Evolutionary conservation across 2,329 filamentous ascomycete species (phyloP).

Genomic region (Colletotrichum lindemuthianum): DNA sequence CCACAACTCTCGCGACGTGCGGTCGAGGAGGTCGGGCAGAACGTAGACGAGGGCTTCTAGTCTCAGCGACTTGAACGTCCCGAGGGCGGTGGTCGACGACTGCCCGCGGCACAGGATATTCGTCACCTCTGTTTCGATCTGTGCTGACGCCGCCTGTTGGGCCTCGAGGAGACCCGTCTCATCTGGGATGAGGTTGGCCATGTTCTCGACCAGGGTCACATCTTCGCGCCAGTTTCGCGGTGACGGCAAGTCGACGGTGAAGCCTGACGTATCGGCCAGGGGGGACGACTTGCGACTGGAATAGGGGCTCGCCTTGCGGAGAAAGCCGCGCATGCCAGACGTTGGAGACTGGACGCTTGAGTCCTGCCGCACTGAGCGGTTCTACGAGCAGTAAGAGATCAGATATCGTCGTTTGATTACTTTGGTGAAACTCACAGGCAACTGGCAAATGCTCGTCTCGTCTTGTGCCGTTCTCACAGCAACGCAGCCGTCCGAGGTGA

Average conservation of each 20-base stretch:
- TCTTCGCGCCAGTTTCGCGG: background rate
- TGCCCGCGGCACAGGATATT: background rate
- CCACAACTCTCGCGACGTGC: background rate
- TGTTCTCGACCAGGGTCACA: background rate
- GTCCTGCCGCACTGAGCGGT: background rate
- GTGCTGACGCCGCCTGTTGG: background rate
- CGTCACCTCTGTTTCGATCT: background rate
- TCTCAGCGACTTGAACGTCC: background rate
- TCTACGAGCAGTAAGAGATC: background rate
- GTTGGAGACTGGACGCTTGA: background rate
- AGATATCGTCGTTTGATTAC: background rate
- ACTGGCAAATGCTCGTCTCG: conserved; percentile 1
- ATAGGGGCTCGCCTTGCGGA: background rate
- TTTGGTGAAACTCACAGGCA: background rate
- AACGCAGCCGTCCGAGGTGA: background rate
- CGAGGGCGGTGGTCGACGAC: background rate
- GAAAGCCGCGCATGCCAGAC: background rate
- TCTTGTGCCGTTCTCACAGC: background rate
- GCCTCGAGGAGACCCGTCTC: background rate
- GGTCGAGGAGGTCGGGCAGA: conserved; percentile 1
- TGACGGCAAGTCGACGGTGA: background rate
- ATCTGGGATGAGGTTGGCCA: background rate
- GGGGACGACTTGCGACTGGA: background rate
- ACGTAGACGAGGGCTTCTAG: conserved; percentile 6
- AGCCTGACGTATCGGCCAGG: background rate